phyloP scores from a whole-genome alignment of 768 basidiomycete species.

The Suillus paluster region DNA sequence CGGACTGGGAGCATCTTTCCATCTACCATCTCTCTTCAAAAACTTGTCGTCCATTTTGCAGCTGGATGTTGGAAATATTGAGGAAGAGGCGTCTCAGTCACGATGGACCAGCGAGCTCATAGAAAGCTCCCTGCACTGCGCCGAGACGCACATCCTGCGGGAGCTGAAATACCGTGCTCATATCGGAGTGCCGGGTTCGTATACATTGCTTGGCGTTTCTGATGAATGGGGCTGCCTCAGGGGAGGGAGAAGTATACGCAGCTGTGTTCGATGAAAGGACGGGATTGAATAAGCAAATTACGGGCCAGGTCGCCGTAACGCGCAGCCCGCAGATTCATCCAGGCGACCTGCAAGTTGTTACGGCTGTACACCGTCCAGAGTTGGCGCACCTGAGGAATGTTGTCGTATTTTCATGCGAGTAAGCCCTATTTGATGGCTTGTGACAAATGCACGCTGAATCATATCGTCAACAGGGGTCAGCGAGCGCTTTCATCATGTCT shows the following conservation, averaged over 20 bases:
- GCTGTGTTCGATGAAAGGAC: conserved; percentile 39
- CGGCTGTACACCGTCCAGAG: conserved; percentile 45
- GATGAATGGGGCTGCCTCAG: conserved; percentile 52
- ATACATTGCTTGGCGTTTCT: conserved; percentile 56
- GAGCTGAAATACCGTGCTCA: conserved; percentile 56
- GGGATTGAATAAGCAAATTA: conserved; percentile 29
- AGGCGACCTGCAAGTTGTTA: conserved; percentile 48
- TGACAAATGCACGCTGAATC: conserved; percentile 11
- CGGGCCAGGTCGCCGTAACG: conserved; percentile 48
- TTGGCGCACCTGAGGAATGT: conserved; percentile 47
- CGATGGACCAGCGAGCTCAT: conserved; percentile 42
- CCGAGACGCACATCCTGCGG: conserved; percentile 50
- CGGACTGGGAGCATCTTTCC: conserved; percentile 50
- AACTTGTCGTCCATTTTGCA: conserved; percentile 38
- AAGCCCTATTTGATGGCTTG: conserved; percentile 13
- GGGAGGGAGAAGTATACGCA: conserved; percentile 54
- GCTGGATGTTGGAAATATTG: conserved; percentile 32
- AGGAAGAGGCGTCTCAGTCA: conserved; percentile 11
- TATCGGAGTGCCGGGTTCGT: conserved; percentile 52
- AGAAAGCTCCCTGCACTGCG: conserved; percentile 39
- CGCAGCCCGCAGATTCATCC: conserved; percentile 60
- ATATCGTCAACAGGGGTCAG: conserved; percentile 36
- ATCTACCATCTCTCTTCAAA: conserved; percentile 46
- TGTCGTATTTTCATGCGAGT: conserved; percentile 57
- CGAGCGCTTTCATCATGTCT: conserved; percentile 51